A percentile compares a stretch with the other conserved stretches of the same genome.
These are phyloP conservation scores for Starmerella etchellsii DNA, from an alignment of 805 yeast genomes.

Conservation along the genomic window DNA sequence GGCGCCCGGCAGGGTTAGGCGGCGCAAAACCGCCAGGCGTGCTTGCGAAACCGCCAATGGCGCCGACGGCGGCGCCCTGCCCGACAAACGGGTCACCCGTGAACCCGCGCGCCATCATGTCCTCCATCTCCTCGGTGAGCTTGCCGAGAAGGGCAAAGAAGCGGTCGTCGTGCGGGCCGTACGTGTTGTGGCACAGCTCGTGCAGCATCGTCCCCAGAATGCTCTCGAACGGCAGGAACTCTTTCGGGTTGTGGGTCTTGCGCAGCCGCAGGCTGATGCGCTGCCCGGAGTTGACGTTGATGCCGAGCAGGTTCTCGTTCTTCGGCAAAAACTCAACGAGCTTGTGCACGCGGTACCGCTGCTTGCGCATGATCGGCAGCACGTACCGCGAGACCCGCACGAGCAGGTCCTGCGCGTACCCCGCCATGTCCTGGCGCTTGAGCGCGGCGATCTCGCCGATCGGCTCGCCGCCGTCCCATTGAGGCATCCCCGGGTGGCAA, in stretches of 20 bases:
- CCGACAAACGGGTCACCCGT: conserved; percentile 38
- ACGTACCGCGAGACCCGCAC: conserved; percentile 56
- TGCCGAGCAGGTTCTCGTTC: conserved; percentile 50
- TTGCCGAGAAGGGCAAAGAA: conserved; percentile 59
- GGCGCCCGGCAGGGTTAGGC: too few species aligned
- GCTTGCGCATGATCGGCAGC: conserved; percentile 64
- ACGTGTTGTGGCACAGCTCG: conserved; percentile 68
- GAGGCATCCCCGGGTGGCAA: conserved; percentile 12
- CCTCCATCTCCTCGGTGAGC: conserved; percentile 38
- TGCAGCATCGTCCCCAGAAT: conserved; percentile 76
- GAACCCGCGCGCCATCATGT: conserved; percentile 31
- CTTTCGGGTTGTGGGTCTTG: conserved; percentile 36
- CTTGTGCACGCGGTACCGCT: conserved; percentile 50
- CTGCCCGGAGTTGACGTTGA: conserved; percentile 68
- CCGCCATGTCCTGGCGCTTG: conserved; percentile 35
- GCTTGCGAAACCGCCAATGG: too few species aligned
- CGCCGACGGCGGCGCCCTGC: conserved; percentile 31
- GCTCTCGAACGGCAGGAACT: conserved; percentile 49
- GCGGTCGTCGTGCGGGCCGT: conserved; percentile 66
- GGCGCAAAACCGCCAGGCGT: too few species aligned
- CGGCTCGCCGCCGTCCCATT: conserved; percentile 13
- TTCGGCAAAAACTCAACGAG: conserved; percentile 76
- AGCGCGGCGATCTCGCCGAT: conserved; percentile 31
- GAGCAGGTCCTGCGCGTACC: conserved; percentile 44
- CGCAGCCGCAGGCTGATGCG: conserved; percentile 64